Base-by-base conservation (phyloP, 257 asterid genomes). In the Nicotiana noctiflora region DNA sequence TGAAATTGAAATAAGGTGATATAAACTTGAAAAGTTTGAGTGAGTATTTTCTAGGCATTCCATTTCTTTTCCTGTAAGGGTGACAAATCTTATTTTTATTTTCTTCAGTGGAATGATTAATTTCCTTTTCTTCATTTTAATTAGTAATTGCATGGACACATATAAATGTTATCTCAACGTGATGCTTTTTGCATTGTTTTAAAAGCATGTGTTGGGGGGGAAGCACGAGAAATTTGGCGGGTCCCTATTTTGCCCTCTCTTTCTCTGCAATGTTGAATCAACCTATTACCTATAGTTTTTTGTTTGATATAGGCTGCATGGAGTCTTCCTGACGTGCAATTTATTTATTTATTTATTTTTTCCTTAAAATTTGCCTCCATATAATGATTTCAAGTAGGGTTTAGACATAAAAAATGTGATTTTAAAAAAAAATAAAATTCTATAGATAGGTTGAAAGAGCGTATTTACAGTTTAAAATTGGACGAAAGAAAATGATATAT, bases 131-230 rank as follows among this genome's bases (percentile, higher is more conserved):
- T 34, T 67, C 15, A 1, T 59, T 21, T 4, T n/a, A 7, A 18
- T n/a, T 40, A 68, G 31, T 62, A 52, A 23, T 23, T 83, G 77
- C 60, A 75, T 34, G 51, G 55, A 80, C 27, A 77, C 66, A n/a
- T 57, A 57, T 15, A 44, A 34, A 34, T 34, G 44, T 27, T 57
- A 23, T 9, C 32, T 55, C 37, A 82, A 60, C 14, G 32, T 62
- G 63, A 74, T 59, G 77, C 27, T 23, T 44, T 79, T 78, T 61
- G 67, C 68, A 51, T 34, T 51, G 46, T 61, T 31, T 32, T 62
- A 46, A n/a, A 40, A 68, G 56, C 5, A 40, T 68, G 77, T 40
- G 77, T 68, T 68, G 15, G 56, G 32, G 32, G 79, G 13, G 65
- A 27, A 68, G 75, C 86, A 60, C 81, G 62, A 79, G 68, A 61